Evolutionary conservation across 345 rosid genomes (phyloP), one percentile per base, ranked within the genome.

Genomic region (Salix udensis): DNA sequence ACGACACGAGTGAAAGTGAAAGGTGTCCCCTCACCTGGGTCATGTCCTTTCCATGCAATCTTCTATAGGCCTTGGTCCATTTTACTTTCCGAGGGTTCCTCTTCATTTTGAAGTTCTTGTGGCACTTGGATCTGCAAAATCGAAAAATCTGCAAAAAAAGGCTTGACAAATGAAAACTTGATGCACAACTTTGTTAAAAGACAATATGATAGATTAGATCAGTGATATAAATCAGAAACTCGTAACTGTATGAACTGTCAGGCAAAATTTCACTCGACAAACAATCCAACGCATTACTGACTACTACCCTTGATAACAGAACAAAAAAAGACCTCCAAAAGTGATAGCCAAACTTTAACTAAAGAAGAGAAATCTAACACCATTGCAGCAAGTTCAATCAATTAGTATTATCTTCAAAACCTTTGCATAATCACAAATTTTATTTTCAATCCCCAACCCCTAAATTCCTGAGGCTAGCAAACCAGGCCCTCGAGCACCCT

Each of bases 91-190:
- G 91, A 7, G 98, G 99, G 79, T 94, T 96, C 78, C 98, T 94
- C 91, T 96, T 96, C 99, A 94, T 96, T 84, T 96, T 96, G 75
- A 94, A 91, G 80, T 94, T 94, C 82, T 94, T 94, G 81, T 94
- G 97, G 83, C 97, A 92, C 80, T 90, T 90, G 10, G 94, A 94
- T 84, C 97, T 84, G 83, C 96, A 96, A 83, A 96, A 96, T 39
- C 93, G 79, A 84, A 94, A 96, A 52, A 96, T 84, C 98, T 94
- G 83, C 87, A 82, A 60, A 72, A 5, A 62, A 72, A 62, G 39
- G 65, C 39, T 26, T 69, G 50, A 7, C 18, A 1, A 42, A 73
- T 28, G 73, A 77, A 69, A 65, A 30, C 34, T 37, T 44, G 69
- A 15, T 19, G 13, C 44, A 74, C 40, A 19, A 60, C 12, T 21